Conservation (phyloP, 1,284 basidiomycete species). For the Ceratobasidium sp. region DNA sequence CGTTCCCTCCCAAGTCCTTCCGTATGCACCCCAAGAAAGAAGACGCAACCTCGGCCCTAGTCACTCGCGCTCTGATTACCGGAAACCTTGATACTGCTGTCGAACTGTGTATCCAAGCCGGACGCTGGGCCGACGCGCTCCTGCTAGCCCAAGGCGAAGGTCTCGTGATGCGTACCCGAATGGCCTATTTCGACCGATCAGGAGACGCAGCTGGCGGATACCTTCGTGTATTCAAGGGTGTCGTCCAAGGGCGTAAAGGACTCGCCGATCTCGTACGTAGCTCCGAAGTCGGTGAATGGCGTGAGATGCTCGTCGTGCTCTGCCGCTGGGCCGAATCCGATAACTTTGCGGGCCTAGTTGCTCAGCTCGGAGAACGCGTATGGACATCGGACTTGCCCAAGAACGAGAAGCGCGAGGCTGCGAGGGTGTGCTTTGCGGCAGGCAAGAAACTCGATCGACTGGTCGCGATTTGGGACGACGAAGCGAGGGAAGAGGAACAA, state of each 20-base stretch:
- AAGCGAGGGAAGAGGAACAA: not conserved
- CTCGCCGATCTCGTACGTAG: constrained; percentile 94
- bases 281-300: constrained; percentile 95
- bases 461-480: not conserved
- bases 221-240: constrained; percentile 93
- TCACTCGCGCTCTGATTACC: constrained; percentile 92
- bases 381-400: not conserved
- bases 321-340: constrained; percentile 91
- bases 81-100: constrained; percentile 96
- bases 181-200: constrained; percentile 89
- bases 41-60: constrained; percentile 84
- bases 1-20: constrained; percentile 72
- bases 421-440: constrained; percentile 20
- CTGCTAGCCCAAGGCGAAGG: constrained; percentile 92
- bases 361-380: constrained; percentile 76
- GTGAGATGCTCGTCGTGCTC: constrained; percentile 94
- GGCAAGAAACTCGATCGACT: constrained; percentile 7
- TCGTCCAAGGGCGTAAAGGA: constrained; percentile 80
- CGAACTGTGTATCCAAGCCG: constrained; percentile 85
- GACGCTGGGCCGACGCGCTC: constrained; percentile 93
- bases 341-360: constrained; percentile 85
- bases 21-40: constrained; percentile 90
- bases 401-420: constrained; percentile 5
- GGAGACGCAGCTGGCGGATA: constrained; percentile 77
- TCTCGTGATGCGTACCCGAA: constrained; percentile 88